Evolutionary conservation across 139 green algal genomes (phyloP).

Genomic region (Chlorella vulgaris): DNA sequence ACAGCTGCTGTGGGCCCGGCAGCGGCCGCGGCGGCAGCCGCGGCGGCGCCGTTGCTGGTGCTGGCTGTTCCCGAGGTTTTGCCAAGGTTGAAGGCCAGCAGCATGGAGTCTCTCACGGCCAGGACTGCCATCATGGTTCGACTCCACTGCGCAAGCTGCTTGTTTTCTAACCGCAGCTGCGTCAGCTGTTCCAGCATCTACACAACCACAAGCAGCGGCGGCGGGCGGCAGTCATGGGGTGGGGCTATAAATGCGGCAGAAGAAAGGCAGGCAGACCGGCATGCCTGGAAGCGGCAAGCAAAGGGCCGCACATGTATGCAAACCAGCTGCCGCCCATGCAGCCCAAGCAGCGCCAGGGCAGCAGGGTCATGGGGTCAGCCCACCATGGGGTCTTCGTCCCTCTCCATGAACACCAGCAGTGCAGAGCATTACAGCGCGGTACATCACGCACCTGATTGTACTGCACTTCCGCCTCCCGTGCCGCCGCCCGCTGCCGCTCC

Average conservation of each 20-base stretch:
- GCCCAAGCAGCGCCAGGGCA: no score
- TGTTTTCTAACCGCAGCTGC: constrained; percentile 6
- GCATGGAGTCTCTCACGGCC: constrained; percentile 19
- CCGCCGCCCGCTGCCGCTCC: constrained; percentile 19
- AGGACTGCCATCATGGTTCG: not conserved
- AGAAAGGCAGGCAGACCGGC: no score
- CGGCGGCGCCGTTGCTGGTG: not conserved
- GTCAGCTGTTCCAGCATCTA: constrained; percentile 7
- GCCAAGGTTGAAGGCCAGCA: constrained; percentile 12
- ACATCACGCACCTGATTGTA: constrained; percentile 20
- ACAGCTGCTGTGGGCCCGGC: not conserved
- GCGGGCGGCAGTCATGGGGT: not conserved
- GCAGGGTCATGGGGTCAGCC: not conserved
- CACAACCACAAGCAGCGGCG: not conserved
- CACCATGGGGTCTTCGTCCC: not conserved
- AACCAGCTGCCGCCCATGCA: no score
- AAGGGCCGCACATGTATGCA: no score
- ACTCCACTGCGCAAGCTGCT: not conserved
- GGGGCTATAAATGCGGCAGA: not conserved
- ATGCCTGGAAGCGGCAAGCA: not conserved
- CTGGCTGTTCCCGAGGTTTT: not conserved
- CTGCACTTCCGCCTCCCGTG: constrained; percentile 7
- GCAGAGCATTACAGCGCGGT: no score
- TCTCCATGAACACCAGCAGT: not conserved
- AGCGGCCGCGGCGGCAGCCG: not conserved